Base-by-base conservation (phyloP, 352 stramenopile species). In the Phytophthora crassamura region DNA sequence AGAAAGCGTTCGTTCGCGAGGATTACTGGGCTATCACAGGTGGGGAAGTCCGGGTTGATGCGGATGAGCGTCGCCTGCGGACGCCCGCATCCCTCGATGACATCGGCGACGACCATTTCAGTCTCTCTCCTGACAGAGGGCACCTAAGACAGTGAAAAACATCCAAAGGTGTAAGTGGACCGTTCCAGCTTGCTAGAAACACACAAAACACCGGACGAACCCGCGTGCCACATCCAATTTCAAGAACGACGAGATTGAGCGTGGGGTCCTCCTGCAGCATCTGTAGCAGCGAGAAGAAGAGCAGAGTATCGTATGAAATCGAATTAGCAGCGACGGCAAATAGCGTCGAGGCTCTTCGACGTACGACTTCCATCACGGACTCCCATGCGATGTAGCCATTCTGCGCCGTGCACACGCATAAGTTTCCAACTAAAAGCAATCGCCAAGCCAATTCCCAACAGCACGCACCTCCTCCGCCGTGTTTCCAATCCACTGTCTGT, bases 401-500 rank as follows among this genome's bases (percentile, higher is more conserved):
- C 85, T 91, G 40, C 15, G 35, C 20, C 3, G 50, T 41, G 14
- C 10, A 36, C 10, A 50, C 25, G 42, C 8, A 30, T 36, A 14
- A 6, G 16, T 7, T 30, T 39, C 2, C 18, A 22, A 3, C 10
- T 42, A n/a, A 54, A 41, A n/a, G 36, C 18, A 49, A 54, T 25
- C 25, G 7, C 12, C 14, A 16, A 51, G 2, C 11, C 35, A 22
- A 39, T 43, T 41, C 7, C 30, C 35, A 56, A 15, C 22, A 25
- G 22, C 38, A 57, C 51, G 5, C 39, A 94, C 86, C 76, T 92
- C 83, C 42, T 92, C 80, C 4, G 57, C 41, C 1, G 62, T 62
- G 49, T 97, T 97, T 4, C 82, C 69, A 32, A 95, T 79, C 90
- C 88, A 97, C 15, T 84, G 80, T 39, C 78, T 84, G 69, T 98